A percentile compares a stretch with the other conserved stretches of the same genome.
Evolutionary conservation across 495 filamentous ascomycete genomes (phyloP).

Genomic region (Podospora pseudoanserina): DNA sequence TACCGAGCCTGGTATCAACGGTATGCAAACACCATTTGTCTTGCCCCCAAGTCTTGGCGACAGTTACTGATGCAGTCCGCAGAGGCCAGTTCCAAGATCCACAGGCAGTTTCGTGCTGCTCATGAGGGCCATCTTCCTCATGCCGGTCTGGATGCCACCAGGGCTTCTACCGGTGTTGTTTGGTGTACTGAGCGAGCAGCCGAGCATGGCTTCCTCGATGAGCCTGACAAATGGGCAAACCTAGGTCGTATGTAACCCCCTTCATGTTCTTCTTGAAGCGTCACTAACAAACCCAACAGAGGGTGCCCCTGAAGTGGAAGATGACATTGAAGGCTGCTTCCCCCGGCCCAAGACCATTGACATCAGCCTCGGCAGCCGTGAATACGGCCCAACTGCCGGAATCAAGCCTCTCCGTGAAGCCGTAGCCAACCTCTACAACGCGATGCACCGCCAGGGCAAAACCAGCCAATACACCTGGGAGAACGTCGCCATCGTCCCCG

Average conservation of each 20-base stretch:
- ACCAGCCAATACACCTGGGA: constrained; percentile 95
- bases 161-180: constrained; percentile 78
- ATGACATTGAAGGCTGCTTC: constrained; percentile 88
- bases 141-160: constrained; percentile 80
- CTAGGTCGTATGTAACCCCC: constrained; percentile 57
- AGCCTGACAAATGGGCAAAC: constrained; percentile 84
- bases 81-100: constrained; percentile 77
- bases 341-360: constrained; percentile 78
- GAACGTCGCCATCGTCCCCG: constrained; percentile 97
- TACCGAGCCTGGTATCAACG: constrained; percentile 48
- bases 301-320: constrained; percentile 86
- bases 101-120: constrained; percentile 77
- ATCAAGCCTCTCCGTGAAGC: constrained; percentile 87
- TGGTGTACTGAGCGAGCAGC: constrained; percentile 81
- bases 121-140: constrained; percentile 88
- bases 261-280: not conserved
- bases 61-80: constrained; percentile 16
- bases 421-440: constrained; percentile 90
- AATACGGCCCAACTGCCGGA: constrained; percentile 91
- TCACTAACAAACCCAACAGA: constrained; percentile 35
- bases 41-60: constrained; percentile 2
- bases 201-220: constrained; percentile 76
- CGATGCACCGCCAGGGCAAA: constrained; percentile 83
- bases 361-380: constrained; percentile 68
- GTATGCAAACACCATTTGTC: constrained; percentile 25